These are phyloP conservation scores for Trematosphaeria pertusa DNA, from an alignment of 2,329 filamentous ascomycete species.

Conservation along the genomic window DNA sequence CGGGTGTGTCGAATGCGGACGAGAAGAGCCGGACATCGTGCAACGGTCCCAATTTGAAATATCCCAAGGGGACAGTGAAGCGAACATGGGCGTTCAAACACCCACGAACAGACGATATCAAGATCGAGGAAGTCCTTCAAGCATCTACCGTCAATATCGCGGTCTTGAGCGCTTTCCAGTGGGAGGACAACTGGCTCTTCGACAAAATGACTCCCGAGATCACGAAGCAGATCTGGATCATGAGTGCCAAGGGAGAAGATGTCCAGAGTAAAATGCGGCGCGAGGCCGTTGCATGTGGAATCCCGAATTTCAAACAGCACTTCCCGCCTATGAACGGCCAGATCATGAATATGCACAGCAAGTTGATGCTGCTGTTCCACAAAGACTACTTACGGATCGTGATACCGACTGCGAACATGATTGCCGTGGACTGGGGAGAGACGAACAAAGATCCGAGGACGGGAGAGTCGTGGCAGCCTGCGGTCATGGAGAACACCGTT, in stretches of 20 bases:
- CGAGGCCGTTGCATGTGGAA: conserved; percentile 41
- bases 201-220: conserved; percentile 69
- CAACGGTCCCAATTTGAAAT: conserved; percentile 43
- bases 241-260: conserved; percentile 63
- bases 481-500: conserved; percentile 60
- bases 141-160: conserved; percentile 74
- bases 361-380: conserved; percentile 89
- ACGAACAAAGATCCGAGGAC: conserved; percentile 55
- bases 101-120: conserved; percentile 75
- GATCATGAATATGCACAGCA: conserved; percentile 86
- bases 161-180: conserved; percentile 85
- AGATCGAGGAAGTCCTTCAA: conserved; percentile 85
- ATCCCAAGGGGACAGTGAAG: conserved; percentile 72
- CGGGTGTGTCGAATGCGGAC: neutral
- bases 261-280: conserved; percentile 30
- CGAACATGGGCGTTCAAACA: conserved; percentile 78
- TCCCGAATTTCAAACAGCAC: conserved; percentile 68
- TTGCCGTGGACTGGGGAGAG: conserved; percentile 89
- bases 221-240: conserved; percentile 62
- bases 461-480: conserved; percentile 34
- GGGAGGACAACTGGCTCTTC: conserved; percentile 78
- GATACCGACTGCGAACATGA: conserved; percentile 86
- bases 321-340: conserved; percentile 82
- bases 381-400: conserved; percentile 76
- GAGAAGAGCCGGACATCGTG: neutral